These are phyloP conservation scores for Scalesia atractyloides DNA, from an alignment of 129 eudicot genomes.

Conservation along the genomic window DNA sequence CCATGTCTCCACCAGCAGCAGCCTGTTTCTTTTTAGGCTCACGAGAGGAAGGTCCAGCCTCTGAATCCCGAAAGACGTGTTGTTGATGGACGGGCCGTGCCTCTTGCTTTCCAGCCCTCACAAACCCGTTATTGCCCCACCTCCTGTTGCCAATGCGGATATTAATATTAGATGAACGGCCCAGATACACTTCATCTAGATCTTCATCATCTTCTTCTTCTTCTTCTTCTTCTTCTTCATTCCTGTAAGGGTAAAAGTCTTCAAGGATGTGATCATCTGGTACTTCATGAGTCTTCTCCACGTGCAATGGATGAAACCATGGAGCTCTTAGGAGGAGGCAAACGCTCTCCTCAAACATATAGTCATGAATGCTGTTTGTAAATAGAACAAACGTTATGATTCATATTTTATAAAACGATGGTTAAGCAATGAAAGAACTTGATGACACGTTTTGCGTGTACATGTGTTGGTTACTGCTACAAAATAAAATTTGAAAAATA, in stretches of 20 bases:
- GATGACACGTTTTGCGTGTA: no score
- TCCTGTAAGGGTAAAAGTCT: constrained; percentile 47
- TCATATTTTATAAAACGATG: no score
- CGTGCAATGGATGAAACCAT: constrained; percentile 73
- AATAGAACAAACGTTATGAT: neutral
- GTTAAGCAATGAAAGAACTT: no score
- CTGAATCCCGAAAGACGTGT: constrained; percentile 39
- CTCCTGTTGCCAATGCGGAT: constrained; percentile 76
- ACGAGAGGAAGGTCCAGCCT: constrained; percentile 68
- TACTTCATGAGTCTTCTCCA: constrained; percentile 47
- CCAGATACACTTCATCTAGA: constrained; percentile 61
- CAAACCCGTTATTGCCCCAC: constrained; percentile 83
- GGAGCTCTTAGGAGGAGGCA: constrained; percentile 84
- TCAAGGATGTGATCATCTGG: constrained; percentile 40
- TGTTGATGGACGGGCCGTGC: constrained; percentile 55
- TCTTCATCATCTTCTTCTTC: constrained; percentile 47
- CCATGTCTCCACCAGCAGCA: constrained; percentile 33
- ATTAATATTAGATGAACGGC: constrained; percentile 45
- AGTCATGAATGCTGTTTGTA: constrained; percentile 69
- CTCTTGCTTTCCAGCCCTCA: constrained; percentile 69
- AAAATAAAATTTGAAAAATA: no score
- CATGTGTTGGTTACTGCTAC: no score
- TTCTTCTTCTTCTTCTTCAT: constrained; percentile 45
- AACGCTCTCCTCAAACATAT: constrained; percentile 89
- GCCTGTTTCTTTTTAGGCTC: constrained; percentile 57